Conservation (phyloP, 805 yeast genomes). For the Starmerella etchellsii region DNA sequence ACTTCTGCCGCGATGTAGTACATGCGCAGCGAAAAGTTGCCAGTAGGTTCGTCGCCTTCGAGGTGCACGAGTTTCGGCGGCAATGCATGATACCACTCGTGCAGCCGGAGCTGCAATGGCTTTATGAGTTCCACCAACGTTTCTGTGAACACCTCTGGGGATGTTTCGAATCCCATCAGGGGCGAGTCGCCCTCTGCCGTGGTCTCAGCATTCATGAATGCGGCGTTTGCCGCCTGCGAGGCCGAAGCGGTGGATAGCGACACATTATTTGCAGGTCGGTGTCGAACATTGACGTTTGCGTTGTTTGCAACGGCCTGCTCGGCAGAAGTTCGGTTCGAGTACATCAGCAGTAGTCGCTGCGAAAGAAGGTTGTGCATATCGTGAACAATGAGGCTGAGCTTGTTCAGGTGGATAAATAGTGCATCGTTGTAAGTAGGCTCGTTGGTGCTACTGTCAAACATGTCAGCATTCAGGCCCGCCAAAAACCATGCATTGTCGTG, state of each 20-base stretch:
- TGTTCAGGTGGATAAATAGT: constrained; percentile 27
- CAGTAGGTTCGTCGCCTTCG: constrained; percentile 31
- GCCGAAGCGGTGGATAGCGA: background rate
- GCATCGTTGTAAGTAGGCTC: constrained; percentile 17
- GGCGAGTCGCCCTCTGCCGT: background rate
- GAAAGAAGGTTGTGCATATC: constrained; percentile 29
- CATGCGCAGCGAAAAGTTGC: constrained; percentile 60
- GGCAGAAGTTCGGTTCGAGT: constrained; percentile 13
- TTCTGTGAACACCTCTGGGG: constrained; percentile 26
- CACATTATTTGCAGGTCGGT: too few species aligned
- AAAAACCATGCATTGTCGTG: constrained; percentile 68
- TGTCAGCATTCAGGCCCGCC: constrained; percentile 15
- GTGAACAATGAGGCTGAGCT: constrained; percentile 26
- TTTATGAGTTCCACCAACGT: constrained; percentile 65
- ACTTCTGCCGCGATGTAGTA: constrained; percentile 86
- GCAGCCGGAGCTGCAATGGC: constrained; percentile 28
- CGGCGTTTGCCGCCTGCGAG: background rate
- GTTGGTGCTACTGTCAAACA: constrained; percentile 24
- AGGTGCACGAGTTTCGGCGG: constrained; percentile 22
- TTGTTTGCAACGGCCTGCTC: constrained; percentile 15
- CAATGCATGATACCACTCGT: constrained; percentile 27
- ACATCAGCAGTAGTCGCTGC: constrained; percentile 14
- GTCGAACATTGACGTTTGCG: constrained; percentile 10
- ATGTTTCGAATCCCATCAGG: background rate
- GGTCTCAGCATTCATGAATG: background rate